These are phyloP conservation scores for Pseudohyphozyma bogoriensis DNA, from an alignment of 768 basidiomycete species.

Conservation along the genomic window DNA sequence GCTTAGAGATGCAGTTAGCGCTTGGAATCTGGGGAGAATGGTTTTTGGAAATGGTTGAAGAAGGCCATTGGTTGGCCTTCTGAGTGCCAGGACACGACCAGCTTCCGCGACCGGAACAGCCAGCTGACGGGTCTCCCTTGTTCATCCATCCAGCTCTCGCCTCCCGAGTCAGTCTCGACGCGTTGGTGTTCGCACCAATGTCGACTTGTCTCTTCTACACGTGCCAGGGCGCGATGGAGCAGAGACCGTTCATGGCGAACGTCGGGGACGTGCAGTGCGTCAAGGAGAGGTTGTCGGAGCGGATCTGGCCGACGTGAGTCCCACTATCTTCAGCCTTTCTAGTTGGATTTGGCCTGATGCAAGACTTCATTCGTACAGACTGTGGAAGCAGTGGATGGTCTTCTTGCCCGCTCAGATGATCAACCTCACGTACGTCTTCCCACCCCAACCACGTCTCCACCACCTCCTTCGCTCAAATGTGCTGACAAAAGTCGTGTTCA, in stretches of 20 bases:
- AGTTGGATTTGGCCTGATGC: background rate
- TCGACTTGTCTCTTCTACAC: conserved; percentile 28
- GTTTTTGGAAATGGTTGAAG: conserved; percentile 4
- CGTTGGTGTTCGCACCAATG: conserved; percentile 25
- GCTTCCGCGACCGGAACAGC: background rate
- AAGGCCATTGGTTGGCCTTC: conserved; percentile 4
- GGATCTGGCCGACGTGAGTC: conserved; percentile 12
- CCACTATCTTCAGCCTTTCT: background rate
- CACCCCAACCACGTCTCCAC: no score
- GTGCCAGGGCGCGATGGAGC: conserved; percentile 14
- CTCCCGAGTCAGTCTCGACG: conserved; percentile 18
- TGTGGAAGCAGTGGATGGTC: conserved; percentile 9
- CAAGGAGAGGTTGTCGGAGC: conserved; percentile 26
- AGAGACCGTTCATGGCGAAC: conserved; percentile 2
- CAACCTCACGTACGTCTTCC: background rate
- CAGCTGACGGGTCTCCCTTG: background rate
- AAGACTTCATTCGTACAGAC: background rate
- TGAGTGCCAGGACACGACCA: background rate
- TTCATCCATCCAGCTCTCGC: conserved; percentile 4
- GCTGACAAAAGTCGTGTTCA: no score
- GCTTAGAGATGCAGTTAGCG: background rate
- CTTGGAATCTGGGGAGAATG: background rate
- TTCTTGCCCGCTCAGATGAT: background rate
- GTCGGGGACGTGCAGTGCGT: conserved; percentile 10
- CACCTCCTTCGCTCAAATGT: no score